These are phyloP conservation scores for Scleroderma bovista DNA, from an alignment of 768 basidiomycete genomes.

Conservation along the genomic window DNA sequence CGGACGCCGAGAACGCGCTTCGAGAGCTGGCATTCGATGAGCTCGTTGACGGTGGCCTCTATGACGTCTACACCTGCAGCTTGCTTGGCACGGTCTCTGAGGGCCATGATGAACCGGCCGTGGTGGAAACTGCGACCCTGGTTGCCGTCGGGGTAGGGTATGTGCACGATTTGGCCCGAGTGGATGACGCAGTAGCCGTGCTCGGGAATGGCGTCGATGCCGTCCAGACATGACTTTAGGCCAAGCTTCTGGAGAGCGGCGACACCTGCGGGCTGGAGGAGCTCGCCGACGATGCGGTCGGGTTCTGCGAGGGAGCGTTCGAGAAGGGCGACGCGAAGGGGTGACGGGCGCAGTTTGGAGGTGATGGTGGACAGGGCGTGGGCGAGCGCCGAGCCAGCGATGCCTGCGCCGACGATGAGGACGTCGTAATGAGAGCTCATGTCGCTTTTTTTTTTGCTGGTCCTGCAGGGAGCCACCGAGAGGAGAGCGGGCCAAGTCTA, in stretches of 20 bases:
- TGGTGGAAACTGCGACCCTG: conserved; percentile 92
- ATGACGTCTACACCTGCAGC: conserved; percentile 71
- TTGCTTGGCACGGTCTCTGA: conserved; percentile 59
- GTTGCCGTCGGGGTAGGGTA: conserved; percentile 74
- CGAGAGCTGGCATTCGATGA: conserved; percentile 53
- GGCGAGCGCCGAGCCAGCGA: conserved; percentile 85
- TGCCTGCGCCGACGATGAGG: conserved; percentile 59
- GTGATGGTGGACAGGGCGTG: conserved; percentile 68
- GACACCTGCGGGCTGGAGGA: conserved; percentile 91
- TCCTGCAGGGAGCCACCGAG: background rate
- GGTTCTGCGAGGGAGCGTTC: conserved; percentile 92
- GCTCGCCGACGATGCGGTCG: conserved; percentile 95
- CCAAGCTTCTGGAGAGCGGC: conserved; percentile 73
- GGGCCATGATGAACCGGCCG: conserved; percentile 77
- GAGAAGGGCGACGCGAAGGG: conserved; percentile 75
- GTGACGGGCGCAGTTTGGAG: conserved; percentile 36
- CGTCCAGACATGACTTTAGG: conserved; percentile 67
- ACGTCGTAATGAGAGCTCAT: background rate
- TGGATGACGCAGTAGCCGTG: conserved; percentile 81
- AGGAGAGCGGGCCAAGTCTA: too few species aligned
- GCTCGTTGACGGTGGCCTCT: conserved; percentile 77
- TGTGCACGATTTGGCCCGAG: conserved; percentile 63
- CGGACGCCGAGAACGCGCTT: conserved; percentile 61
- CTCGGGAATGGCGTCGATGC: conserved; percentile 80
- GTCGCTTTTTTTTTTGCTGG: background rate